These are phyloP conservation scores for Plasmodium chabaudi DNA, from an alignment of 169 alveolate species.

Conservation along the genomic window DNA sequence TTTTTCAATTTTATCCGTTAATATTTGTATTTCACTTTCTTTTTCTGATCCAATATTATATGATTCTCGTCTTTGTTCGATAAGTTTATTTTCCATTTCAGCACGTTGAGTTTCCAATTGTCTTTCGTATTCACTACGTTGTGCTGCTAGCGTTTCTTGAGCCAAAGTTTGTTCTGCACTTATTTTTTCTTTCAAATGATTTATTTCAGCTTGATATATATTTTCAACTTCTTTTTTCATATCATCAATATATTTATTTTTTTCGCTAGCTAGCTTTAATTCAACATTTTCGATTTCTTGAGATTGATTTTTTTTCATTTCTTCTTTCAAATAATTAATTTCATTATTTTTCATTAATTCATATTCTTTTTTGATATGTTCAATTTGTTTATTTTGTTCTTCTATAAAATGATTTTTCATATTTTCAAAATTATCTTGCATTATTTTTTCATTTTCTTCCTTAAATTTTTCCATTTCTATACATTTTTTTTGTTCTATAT, in stretches of 20 bases:
- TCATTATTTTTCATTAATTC: constrained; percentile 44
- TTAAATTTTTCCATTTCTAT: constrained; percentile 27
- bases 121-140: constrained; percentile 10
- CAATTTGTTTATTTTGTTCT: constrained; percentile 30
- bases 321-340: constrained; percentile 19
- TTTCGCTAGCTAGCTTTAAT: background rate
- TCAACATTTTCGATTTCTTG: background rate
- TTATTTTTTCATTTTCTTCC: constrained; percentile 23
- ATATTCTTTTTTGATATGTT: constrained; percentile 16
- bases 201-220: constrained; percentile 7
- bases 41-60: background rate
- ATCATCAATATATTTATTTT: constrained; percentile 12
- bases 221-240: constrained; percentile 11
- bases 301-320: constrained; percentile 20
- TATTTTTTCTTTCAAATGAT: constrained; percentile 6
- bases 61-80: constrained; percentile 8
- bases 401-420: constrained; percentile 10
- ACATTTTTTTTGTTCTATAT: constrained; percentile 37
- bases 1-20: constrained; percentile 26
- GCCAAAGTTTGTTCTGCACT: background rate
- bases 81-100: constrained; percentile 4
- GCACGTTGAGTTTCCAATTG: background rate
- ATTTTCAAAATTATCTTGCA: constrained; percentile 21
- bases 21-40: constrained; percentile 13
- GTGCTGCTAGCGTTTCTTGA: background rate